Conservation (phyloP, 306 rosid genomes). For the Boehmeria nivea region DNA sequence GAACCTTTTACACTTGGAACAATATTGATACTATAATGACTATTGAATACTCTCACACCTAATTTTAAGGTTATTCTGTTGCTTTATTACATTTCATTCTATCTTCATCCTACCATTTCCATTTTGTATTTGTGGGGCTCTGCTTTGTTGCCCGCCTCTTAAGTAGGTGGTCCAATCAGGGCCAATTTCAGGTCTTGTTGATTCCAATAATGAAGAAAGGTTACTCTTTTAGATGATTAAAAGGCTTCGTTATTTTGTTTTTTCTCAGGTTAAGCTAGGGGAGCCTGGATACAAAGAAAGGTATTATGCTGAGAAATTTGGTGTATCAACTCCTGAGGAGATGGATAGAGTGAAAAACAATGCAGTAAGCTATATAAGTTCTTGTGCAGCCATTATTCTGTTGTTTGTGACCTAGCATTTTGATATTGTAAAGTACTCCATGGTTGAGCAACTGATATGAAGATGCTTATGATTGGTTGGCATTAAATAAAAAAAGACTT, state of each 20-base stretch:
- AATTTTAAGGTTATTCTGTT: background rate
- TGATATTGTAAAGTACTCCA: no score
- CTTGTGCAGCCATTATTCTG: no score
- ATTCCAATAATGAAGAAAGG: no score
- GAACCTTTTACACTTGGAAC: no score
- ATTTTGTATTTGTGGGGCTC: conserved; percentile 2
- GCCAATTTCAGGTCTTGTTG: background rate
- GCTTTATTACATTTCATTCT: no score
- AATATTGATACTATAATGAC: no score
- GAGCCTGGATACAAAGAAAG: conserved; percentile 95
- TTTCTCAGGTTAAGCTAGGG: conserved; percentile 76
- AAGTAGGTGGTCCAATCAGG: conserved; percentile 6
- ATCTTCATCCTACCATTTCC: background rate
- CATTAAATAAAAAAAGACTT: no score
- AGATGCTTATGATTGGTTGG: no score
- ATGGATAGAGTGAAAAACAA: conserved; percentile 58
- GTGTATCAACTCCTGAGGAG: conserved; percentile 46
- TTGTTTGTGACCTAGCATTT: no score
- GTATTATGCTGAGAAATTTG: conserved; percentile 88
- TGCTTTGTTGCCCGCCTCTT: background rate
- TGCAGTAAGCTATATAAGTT: conserved; percentile 29
- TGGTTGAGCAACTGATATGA: no score
- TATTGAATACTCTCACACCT: no score
- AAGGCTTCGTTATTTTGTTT: background rate
- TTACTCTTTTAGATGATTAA: background rate